Conservation (phyloP, 805 yeast species). For the Suhomyces sp. region DNA sequence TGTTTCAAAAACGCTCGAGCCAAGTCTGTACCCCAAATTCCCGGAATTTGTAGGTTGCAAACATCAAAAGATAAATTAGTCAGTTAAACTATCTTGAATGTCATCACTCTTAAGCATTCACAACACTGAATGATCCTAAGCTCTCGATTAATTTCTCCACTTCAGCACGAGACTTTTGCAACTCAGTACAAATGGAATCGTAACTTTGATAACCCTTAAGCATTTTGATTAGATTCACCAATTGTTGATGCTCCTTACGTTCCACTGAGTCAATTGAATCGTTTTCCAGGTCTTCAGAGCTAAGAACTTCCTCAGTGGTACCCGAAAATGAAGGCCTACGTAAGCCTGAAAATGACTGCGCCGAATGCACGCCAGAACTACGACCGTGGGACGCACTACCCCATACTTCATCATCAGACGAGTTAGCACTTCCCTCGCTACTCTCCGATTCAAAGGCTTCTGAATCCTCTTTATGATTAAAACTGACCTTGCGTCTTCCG, state of each 20-base stretch:
- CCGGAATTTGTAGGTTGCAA: too few species aligned
- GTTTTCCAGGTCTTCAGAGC: constrained; percentile 14
- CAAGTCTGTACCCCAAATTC: too few species aligned
- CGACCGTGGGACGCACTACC: constrained; percentile 1
- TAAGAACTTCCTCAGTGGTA: constrained; percentile 3
- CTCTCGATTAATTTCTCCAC: constrained; percentile 48
- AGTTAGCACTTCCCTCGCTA: constrained; percentile 10
- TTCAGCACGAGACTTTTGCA: constrained; percentile 54
- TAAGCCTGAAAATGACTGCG: neutral
- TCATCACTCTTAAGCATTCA: constrained; percentile 35
- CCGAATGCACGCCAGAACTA: neutral
- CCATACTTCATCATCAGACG: neutral
- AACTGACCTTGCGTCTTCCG: constrained; percentile 34
- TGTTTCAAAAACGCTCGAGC: too few species aligned
- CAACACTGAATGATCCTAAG: constrained; percentile 36
- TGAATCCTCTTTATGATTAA: constrained; percentile 9
- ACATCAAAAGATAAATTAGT: too few species aligned
- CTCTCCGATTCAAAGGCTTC: neutral
- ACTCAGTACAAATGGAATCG: constrained; percentile 70
- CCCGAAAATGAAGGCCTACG: neutral
- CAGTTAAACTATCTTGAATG: too few species aligned
- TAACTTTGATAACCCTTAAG: constrained; percentile 53
- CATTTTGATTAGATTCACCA: constrained; percentile 41
- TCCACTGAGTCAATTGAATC: constrained; percentile 13
- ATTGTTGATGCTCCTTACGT: constrained; percentile 25